Base-by-base conservation (phyloP, 164 flowering plant genomes). In the Amborella trichopoda region DNA sequence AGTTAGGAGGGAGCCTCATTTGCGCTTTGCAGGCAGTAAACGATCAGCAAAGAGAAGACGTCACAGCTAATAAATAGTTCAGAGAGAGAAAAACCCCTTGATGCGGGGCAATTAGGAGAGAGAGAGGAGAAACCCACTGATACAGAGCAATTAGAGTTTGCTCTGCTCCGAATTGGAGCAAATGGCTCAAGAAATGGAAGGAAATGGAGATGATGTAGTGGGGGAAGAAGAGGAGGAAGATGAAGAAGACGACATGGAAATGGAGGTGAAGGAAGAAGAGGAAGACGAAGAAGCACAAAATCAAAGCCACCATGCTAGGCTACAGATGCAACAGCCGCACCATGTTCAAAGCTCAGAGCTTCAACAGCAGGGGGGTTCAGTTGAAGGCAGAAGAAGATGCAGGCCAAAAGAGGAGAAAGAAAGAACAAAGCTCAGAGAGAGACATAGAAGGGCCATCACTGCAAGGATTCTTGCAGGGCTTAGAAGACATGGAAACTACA, bases 381-480 rank as follows among this genome's bases (percentile, higher is more conserved):
- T 68, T 65, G 59, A 75, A 43, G 30, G 36, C 54, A 82, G 72
- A 28, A 75, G 64, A 60, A 68, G 96, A 74, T 66, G 77, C 49
- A 69, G 99, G 50, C 96, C 99, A 1, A 46, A 75, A 17, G 99
- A 91, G 54, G 99, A 91, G 62, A 91, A 84, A 66, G 99, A 91
- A 65, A 69, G 96, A 55, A 91, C 99, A 6, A 91, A 91, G 68
- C 62, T 91, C 23, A 63, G 99, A 44, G 99, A 91, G 58, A 60
- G 99, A 30, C 90, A 84, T 9, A 61, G 98, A 32, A 67, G 99
- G 55, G 96, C 99, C 5, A 87, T 91, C 27, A 91, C 99, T 32
- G 95, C 94, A 33, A 82, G 81, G 65, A 81, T 91, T 37, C 62
- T 91, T 56, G 82, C 90, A 8, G 99, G 99, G 26, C 72, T 91